Evolutionary conservation across 208 protist species (phyloP), one percentile per base, ranked within the genome.

Genomic region (Acanthamoeba rhysodes): DNA sequence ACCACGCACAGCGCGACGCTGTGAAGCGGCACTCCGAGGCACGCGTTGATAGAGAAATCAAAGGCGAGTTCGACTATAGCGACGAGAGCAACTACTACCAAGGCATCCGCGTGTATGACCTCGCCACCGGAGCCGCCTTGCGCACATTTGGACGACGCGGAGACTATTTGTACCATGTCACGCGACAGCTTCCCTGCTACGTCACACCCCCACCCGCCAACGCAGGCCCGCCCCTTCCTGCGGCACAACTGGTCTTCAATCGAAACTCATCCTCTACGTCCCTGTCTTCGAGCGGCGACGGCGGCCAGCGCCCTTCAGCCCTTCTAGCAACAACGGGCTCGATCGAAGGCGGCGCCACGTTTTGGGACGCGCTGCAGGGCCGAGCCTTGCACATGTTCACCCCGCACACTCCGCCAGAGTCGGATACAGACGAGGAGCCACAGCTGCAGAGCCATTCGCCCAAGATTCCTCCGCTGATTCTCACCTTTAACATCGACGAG

Each of bases 61-160:
- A 16, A 20, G 68, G 68, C 32, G n/a, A 27, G n/a, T 74, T 74
- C 2, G 68, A 74, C 68, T 74, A 74, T 18, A 34, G n/a, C 27
- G 32, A 74, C 12, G 68, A 74, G 68, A 74, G 68, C n/a, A 74
- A 74, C 68, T 74, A 74, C 68, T 74, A 74, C 32, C 68, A 74
- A n/a, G 68, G 68, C 68, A n/a, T 74, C 24, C 68, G 68, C n/a
- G 68, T 74, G 27, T 74, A 74, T 29, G 68, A 74, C 68, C 68
- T 74, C 4, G 68, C n/a, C n/a, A 34, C 68, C 24, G 68, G 68
- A 18, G 68, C 68, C n/a, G 32, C 29, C n/a, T n/a, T 74, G 68
- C 68, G 68, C 68, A 74, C 68, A 0, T 74, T 74, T 37, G 68
- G 68, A n/a, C 68, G 68, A 18, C 68, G 32, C 68, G 68, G 68